phyloP scores from a whole-genome alignment of 129 eudicot species.

The Saposhnikovia divaricata region DNA sequence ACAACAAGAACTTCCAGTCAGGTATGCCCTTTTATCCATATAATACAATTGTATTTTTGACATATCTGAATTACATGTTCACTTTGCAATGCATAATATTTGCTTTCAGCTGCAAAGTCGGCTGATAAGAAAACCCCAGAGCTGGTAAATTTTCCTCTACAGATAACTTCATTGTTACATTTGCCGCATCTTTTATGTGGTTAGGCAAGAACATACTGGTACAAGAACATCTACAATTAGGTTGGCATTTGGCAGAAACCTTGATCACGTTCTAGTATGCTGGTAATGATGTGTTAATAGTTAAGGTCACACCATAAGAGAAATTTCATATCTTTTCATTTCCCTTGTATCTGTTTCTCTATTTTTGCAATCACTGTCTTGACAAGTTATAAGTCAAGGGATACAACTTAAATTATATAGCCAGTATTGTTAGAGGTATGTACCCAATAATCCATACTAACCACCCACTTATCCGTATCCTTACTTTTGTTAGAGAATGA shows the following conservation, averaged over 20 bases:
- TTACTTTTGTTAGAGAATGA: not conserved
- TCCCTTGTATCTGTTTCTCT: not conserved
- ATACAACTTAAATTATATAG: not conserved
- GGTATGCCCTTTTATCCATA: constrained; percentile 38
- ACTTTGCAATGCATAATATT: constrained; percentile 13
- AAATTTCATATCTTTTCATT: not conserved
- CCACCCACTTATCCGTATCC: not conserved
- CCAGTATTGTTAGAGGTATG: constrained; percentile 22
- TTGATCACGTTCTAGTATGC: not conserved
- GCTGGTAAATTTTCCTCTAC: constrained; percentile 48
- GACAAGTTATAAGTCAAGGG: not conserved
- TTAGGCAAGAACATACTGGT: not conserved
- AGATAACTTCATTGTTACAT: not conserved
- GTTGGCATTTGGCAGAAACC: not conserved
- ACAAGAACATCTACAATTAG: not conserved
- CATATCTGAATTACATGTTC: not conserved
- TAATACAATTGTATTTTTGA: not conserved
- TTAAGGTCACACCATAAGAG: not conserved
- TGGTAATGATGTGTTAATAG: too few species aligned
- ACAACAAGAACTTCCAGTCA: constrained; percentile 92
- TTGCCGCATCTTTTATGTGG: not conserved
- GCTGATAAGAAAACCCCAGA: constrained; percentile 72
- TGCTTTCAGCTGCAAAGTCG: constrained; percentile 66
- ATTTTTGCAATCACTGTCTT: not conserved
- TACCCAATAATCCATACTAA: not conserved